Evolutionary conservation across 108 stramenopile species (phyloP).

Genomic region (Fragilariopsis cylindrus): DNA sequence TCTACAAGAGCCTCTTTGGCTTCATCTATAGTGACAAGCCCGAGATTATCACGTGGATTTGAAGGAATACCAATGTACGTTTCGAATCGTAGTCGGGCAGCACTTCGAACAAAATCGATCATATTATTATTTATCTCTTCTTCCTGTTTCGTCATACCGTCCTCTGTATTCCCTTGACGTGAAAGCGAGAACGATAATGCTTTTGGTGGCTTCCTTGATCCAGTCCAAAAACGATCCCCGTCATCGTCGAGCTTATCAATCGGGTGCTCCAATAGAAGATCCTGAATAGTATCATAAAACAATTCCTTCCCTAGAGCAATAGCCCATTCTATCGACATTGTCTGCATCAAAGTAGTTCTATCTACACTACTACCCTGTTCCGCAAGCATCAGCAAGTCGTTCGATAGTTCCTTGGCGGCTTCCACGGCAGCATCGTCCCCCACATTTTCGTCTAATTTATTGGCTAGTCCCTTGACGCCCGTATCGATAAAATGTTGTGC

Average conservation of each 20-base stretch:
- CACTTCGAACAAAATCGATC: conserved; percentile 71
- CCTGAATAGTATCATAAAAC: conserved; percentile 56
- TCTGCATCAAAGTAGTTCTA: conserved; percentile 16
- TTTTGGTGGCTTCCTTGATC: conserved; percentile 70
- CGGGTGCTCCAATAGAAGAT: conserved; percentile 83
- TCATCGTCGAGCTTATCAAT: conserved; percentile 93
- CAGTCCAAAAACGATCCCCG: conserved; percentile 92
- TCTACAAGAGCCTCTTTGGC: conserved; percentile 32
- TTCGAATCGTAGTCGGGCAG: conserved; percentile 76
- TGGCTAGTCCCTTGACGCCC: conserved; percentile 44
- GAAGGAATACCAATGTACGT: conserved; percentile 29
- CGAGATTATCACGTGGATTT: background rate
- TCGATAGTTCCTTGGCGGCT: conserved; percentile 66
- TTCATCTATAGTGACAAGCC: conserved; percentile 49
- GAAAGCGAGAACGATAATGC: conserved; percentile 43
- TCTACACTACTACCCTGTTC: conserved; percentile 22
- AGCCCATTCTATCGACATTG: conserved; percentile 67
- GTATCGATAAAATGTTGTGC: conserved; percentile 32
- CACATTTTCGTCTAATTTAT: conserved; percentile 44
- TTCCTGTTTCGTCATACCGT: conserved; percentile 32
- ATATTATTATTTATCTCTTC: conserved; percentile 70
- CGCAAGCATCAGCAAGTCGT: conserved; percentile 49
- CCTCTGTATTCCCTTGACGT: conserved; percentile 38
- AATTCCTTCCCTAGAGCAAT: conserved; percentile 45
- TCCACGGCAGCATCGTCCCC: conserved; percentile 67